Conservation (phyloP, 352 stramenopile species). For the Pythium monospermum region DNA sequence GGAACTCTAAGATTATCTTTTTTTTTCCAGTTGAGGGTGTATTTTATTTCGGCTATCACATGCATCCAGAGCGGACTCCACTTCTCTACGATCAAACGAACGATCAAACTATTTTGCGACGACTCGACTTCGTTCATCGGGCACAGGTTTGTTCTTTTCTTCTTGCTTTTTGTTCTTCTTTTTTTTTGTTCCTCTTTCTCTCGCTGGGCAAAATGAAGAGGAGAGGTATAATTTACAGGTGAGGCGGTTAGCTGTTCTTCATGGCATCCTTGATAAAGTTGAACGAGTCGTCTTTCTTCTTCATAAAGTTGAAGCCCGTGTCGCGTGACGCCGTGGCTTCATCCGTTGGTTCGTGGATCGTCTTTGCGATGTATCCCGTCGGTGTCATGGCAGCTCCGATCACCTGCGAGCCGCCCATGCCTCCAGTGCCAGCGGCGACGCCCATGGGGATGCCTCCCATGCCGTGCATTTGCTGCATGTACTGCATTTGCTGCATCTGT, state of each 20-base stretch:
- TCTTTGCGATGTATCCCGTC: constrained; percentile 84
- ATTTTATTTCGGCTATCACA: no score
- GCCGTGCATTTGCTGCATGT: constrained; percentile 55
- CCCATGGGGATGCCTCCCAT: constrained; percentile 28
- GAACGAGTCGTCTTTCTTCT: constrained; percentile 86
- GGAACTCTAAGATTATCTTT: no score
- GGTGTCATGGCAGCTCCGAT: constrained; percentile 84
- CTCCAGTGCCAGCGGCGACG: constrained; percentile 19
- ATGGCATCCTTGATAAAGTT: constrained; percentile 88
- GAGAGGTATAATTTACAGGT: constrained; percentile 46
- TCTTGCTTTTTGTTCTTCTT: no score
- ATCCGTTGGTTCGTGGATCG: constrained; percentile 78
- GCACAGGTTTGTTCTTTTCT: no score
- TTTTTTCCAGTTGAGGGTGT: no score
- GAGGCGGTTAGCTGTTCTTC: constrained; percentile 71
- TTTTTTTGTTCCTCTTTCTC: no score
- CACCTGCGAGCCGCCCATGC: constrained; percentile 51
- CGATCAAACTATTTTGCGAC: constrained; percentile 5
- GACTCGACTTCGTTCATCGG: constrained; percentile 21
- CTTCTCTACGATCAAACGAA: constrained; percentile 4
- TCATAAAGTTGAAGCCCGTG: constrained; percentile 82
- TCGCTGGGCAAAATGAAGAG: constrained; percentile 20
- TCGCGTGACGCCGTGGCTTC: constrained; percentile 51
- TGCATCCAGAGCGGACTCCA: background rate
- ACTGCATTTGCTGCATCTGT: constrained; percentile 66